Evolutionary conservation across 2,329 filamentous ascomycete genomes (phyloP).

Genomic region (Colletotrichum tabaci): DNA sequence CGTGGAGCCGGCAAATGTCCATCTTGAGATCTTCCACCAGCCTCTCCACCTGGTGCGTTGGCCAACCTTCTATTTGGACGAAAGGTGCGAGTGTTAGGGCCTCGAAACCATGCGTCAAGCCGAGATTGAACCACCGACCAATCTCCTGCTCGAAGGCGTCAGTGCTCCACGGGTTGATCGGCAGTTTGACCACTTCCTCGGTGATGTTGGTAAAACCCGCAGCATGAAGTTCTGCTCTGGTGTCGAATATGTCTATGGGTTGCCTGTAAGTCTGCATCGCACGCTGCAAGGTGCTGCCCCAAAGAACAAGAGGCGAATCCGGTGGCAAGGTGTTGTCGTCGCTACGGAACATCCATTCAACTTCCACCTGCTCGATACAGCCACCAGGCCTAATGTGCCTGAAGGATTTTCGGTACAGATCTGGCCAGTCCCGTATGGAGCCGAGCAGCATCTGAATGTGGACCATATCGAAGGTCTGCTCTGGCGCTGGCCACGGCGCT

Average conservation of each 20-base stretch:
- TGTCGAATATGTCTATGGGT: slow-evolving; percentile 71
- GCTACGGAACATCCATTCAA: slow-evolving; percentile 84
- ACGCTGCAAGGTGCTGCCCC: slow-evolving; percentile 78
- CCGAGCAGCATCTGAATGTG: slow-evolving; percentile 86
- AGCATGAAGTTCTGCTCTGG: slow-evolving; percentile 70
- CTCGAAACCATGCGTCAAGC: slow-evolving; percentile 80
- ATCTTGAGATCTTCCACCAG: slow-evolving; percentile 75
- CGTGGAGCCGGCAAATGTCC: slow-evolving; percentile 78
- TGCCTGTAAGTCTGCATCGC: slow-evolving; percentile 77
- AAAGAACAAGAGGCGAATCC: slow-evolving; percentile 73
- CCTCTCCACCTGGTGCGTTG: slow-evolving; percentile 72
- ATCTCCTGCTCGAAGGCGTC: slow-evolving; percentile 77
- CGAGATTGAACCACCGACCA: slow-evolving; percentile 88
- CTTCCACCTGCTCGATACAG: slow-evolving; percentile 88
- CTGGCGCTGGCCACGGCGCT: slow-evolving; percentile 72
- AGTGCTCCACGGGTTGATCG: slow-evolving; percentile 80
- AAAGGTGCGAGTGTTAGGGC: slow-evolving; percentile 82
- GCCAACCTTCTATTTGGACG: slow-evolving; percentile 73
- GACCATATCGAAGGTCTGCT: slow-evolving; percentile 82
- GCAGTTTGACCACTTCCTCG: slow-evolving; percentile 77
- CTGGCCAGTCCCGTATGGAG: slow-evolving; percentile 82
- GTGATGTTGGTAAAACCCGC: slow-evolving; percentile 87
- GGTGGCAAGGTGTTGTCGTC: slow-evolving; percentile 75
- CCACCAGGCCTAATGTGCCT: slow-evolving; percentile 83
- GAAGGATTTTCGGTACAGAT: slow-evolving; percentile 75